Evolutionary conservation across 805 yeast genomes (phyloP).

Genomic region (Yueomyces sinensis): DNA sequence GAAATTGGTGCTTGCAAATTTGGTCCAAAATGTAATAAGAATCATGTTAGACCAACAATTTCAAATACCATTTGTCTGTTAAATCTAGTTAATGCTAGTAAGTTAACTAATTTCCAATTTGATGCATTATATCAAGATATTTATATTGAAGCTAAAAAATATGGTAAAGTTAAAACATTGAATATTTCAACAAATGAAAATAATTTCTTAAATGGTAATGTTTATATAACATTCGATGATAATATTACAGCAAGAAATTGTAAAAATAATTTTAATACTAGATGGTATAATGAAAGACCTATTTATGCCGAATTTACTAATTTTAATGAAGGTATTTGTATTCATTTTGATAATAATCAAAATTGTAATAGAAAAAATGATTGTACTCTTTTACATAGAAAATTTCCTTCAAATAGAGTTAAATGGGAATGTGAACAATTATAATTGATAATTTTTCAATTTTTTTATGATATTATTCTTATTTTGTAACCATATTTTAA

Average conservation of each 20-base stretch:
- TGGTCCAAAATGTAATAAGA: conserved; percentile 74
- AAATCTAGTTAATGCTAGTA: conserved; percentile 38
- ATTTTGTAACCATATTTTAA: no score
- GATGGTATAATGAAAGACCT: conserved; percentile 77
- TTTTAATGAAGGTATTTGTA: conserved; percentile 61
- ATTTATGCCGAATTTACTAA: conserved; percentile 64
- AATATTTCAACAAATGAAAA: conserved; percentile 75
- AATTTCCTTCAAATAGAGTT: conserved; percentile 37
- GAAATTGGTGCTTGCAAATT: conserved; percentile 91
- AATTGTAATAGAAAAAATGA: conserved; percentile 67
- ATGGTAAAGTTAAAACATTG: conserved; percentile 44
- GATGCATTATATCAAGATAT: conserved; percentile 61
- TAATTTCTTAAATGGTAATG: conserved; percentile 77
- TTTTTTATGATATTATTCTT: no score
- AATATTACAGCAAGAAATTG: conserved; percentile 50
- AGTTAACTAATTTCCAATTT: conserved; percentile 25
- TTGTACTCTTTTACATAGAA: conserved; percentile 80
- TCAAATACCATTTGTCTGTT: conserved; percentile 50
- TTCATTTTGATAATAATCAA: conserved; percentile 40
- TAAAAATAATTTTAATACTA: conserved; percentile 46
- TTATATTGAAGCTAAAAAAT: conserved; percentile 41
- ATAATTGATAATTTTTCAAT: no score
- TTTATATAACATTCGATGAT: conserved; percentile 49
- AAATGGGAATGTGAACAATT: conserved; percentile 31
- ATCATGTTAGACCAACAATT: conserved; percentile 50